Evolutionary conservation across 208 protist genomes (phyloP), one percentile per base, ranked within the genome.

Genomic region (Trypanosoma platydactyli): DNA sequence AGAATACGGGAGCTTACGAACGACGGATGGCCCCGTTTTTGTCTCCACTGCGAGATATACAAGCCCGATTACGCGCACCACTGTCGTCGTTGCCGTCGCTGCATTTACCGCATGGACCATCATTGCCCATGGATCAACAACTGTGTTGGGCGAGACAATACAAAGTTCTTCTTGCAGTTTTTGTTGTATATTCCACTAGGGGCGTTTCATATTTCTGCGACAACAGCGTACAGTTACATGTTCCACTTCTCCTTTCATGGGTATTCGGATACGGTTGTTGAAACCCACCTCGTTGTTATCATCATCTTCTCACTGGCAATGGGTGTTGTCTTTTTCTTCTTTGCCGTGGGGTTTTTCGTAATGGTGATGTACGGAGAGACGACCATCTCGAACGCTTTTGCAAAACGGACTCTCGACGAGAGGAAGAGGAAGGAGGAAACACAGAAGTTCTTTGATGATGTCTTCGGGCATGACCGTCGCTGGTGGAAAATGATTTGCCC

Each of bases 121-220:
- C 94, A 98, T 73, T 95, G 84, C 59, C 44, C 74, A 52, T 96
- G 76, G 77, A 76, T 94, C 24, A 87, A 85, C 55, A 71, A 76
- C 30, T 97, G 94, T 55, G 78, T 95, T 42, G 91, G 86, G 13
- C 63, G 71, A 24, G 75, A 82, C 12, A 98, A 96, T 71, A 66
- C 74, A 40, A 94, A 94, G 70, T 83, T 69, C 52, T 91, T 93
- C 64, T 63, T 96, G 18, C 78, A 96, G 1, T 87, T 84, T 44
- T 35, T 89, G 2, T 22, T 72, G 0, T 83, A 90, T 55, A 54
- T 66, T 41, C 86, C 86, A n/a, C 58, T 89, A 11, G 83, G 86
- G 1, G 82, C 74, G 0, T 85, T 88, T 24, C 83, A 89, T 64
- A 88, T 92, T 53, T 69, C 77, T 35, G 3, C 52, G 0, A 84